Evolutionary conservation across 1,284 basidiomycete species (phyloP), one percentile per base, ranked within the genome.

Genomic region (Cryptococcus sp.): DNA sequence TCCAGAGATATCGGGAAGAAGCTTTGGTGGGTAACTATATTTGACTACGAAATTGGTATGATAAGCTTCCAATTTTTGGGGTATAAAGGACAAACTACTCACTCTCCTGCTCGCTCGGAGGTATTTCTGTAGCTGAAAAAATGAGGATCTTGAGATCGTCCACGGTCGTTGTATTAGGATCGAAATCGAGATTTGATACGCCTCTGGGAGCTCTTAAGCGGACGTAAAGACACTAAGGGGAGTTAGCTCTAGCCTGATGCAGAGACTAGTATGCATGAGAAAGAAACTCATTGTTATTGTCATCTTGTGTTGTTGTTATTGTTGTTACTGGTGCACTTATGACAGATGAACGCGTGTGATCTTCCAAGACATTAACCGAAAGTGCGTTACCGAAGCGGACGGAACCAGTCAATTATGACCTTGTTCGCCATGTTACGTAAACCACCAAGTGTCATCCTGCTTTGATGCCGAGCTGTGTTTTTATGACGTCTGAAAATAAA

Each of bases 121-220:
- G 81, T 48, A 93, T 91, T 58, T 87, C 83, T 4, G 88, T 86
- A 0, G 80, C 78, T 0, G 81, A 78, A 62, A 82, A 86, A 62
- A 93, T 87, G 62, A 86, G 80, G 57, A 87, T 86, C 69, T 87
- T 86, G 0, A 93, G 81, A 65, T 90, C 86, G 55, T 82, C 83
- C 2, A 92, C 85, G 2, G 86, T 86, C 50, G 84, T 83, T 16
- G 75, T 74, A 2, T 69, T 66, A 3, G 75, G 76, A 25, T 85
- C 84, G 51, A 84, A 66, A 55, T 89, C 85, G 47, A 91, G 78
- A 48, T 89, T 92, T 4, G 86, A 81, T n/a, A 88, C 84, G 25
- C 91, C 91, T 55, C 86, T 84, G 15, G 91, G 88, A 77, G 91
- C 87, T 61, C 90, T 84, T 15, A 93, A 80, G 46, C 91, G 85